A percentile compares a stretch with the other conserved stretches of the same genome.
phyloP scores from a whole-genome alignment of 2,329 filamentous ascomycete genomes.

The Aureobasidium sp. region DNA sequence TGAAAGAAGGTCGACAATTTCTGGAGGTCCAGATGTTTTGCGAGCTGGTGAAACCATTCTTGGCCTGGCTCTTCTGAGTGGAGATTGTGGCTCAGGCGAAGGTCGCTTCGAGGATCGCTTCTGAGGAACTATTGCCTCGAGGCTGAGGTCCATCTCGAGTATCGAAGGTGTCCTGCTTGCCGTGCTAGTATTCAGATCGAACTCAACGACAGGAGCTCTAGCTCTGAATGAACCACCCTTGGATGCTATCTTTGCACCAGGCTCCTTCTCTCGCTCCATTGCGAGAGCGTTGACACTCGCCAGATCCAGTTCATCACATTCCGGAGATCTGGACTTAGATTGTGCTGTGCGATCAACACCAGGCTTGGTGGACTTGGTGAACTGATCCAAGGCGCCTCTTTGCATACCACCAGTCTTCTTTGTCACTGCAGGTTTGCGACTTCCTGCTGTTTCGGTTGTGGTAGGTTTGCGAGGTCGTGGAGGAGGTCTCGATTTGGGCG shows the following conservation, averaged over 20 bases:
- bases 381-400: slow-evolving; percentile 19
- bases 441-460: slow-evolving; percentile 1
- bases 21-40: slow-evolving; percentile 19
- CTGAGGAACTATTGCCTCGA: background rate
- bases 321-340: background rate
- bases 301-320: slow-evolving; percentile 14
- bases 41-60: slow-evolving; percentile 23
- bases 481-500: background rate
- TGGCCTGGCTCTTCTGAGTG: slow-evolving; percentile 20
- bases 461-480: background rate
- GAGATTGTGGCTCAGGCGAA: slow-evolving; percentile 23
- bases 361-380: slow-evolving; percentile 18
- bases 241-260: background rate
- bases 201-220: background rate
- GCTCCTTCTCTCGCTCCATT: background rate
- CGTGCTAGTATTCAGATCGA: background rate
- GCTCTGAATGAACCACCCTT: background rate
- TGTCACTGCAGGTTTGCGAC: background rate
- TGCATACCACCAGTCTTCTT: slow-evolving; percentile 18
- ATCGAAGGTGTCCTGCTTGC: background rate
- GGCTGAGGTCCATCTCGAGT: slow-evolving; percentile 11
- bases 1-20: slow-evolving; percentile 27
- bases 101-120: slow-evolving; percentile 3
- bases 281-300: slow-evolving; percentile 1
- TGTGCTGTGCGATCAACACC: slow-evolving; percentile 1